Percentiles rank a stretch among this genome's conserved stretches.
These are phyloP conservation scores for Acanthamoeba castellanii DNA, from an alignment of 208 protist genomes.

Conservation along the genomic window DNA sequence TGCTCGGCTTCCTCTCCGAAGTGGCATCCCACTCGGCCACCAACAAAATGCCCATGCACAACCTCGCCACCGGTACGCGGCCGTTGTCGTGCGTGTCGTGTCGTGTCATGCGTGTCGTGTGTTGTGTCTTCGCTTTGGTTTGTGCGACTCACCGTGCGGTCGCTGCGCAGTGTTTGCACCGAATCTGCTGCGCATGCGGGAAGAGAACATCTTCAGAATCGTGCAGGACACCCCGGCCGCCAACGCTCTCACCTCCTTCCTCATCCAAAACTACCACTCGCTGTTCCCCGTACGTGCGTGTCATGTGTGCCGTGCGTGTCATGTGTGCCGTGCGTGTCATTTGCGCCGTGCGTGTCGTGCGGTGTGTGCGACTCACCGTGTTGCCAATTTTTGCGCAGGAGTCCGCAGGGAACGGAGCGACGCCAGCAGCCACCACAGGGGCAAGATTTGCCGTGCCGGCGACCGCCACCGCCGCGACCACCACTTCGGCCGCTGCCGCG, in stretches of 20 bases:
- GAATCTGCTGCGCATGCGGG: not conserved
- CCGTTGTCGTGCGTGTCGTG: not conserved
- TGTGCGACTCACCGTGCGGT: too few relatives aligned
- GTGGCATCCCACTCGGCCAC: not conserved
- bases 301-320: too few relatives aligned
- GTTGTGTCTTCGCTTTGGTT: too few relatives aligned
- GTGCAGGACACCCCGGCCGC: not conserved
- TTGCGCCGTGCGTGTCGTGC: too few relatives aligned
- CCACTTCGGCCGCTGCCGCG: not conserved
- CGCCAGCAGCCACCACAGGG: not conserved
- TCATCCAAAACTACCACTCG: not conserved
- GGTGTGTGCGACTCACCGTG: not conserved
- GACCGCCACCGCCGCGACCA: not conserved
- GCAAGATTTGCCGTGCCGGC: not conserved
- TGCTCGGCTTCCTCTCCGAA: conserved; percentile 6
- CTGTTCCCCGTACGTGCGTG: not conserved
- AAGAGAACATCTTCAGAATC: conserved; percentile 27
- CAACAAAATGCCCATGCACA: conserved; percentile 28
- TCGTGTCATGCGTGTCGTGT: too few relatives aligned
- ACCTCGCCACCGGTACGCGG: conserved; percentile 7
- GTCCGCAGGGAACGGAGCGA: not conserved
- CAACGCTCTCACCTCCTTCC: not conserved
- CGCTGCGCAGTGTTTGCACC: not conserved
- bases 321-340: too few relatives aligned
- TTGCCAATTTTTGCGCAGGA: not conserved